Evolutionary conservation across 306 rosid species (phyloP), one percentile per base, ranked within the genome.

Genomic region (Quercus variabilis): DNA sequence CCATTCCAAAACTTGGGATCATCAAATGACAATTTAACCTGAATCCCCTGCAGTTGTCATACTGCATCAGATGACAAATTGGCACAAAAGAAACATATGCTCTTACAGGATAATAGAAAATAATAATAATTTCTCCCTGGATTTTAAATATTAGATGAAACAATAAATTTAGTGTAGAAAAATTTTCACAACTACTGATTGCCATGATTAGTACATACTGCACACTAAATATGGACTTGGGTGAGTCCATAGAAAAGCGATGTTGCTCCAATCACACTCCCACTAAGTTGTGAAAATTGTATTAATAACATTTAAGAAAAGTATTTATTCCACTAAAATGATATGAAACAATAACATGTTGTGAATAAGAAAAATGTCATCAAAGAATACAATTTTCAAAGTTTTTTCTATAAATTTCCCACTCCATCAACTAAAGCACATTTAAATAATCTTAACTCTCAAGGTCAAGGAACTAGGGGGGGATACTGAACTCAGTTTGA

Each of bases 1-100:
- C 76, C 46, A 49, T 78, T 58, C 93, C 93, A 3, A 88, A 21
- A 46, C 86, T 67, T 5, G 91, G 97, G 55, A 86, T 85, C 98
- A 91, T 88, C 96, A 86, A 5, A 88, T 76, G 84, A 72, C 87
- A 85, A 25, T 87, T 55, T 60, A 87, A 79, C 83, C 73, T 88
- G 71, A 80, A 77, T 74, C 85, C 23, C 43, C 49, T 90, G 82
- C 92, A 89, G 88, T 77, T 31, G 13, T 65, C 23, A 31, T 43
- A 26, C 12, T 59, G 21, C 43, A 6, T 28, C 43, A 14, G 21
- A 30, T 26, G 41, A 64, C 17, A 64, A 64, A 38, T 14, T 28
- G 41, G 30, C 14, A 64, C 13, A 65, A 83, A 21, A 76, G 23
- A 17, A 71, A 73, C 46, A 67, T 26, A 73, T 17, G 6, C 23